phyloP scores from a whole-genome alignment of 805 yeast species.

The Metschnikowia cubensis region DNA sequence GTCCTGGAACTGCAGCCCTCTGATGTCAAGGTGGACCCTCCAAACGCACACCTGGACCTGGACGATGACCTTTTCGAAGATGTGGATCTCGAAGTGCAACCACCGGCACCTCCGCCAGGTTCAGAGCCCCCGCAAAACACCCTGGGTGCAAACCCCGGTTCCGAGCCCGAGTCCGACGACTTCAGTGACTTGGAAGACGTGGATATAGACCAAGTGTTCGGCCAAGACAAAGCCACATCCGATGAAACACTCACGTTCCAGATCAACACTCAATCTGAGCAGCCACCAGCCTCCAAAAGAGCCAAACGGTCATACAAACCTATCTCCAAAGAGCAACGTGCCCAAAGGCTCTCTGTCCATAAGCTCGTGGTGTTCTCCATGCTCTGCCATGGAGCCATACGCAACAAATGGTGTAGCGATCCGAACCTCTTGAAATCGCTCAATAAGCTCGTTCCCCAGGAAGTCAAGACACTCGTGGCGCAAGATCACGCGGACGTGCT shows the following conservation, averaged over 20 bases:
- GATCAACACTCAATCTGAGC: conserved; percentile 5
- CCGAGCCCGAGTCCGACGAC: conserved; percentile 31
- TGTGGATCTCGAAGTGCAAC: conserved; percentile 19
- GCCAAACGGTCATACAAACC: conserved; percentile 28
- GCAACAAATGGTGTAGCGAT: conserved; percentile 75
- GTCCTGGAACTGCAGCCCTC: too few species aligned
- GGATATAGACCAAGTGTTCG: conserved; percentile 18
- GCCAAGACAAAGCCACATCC: neutral
- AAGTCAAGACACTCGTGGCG: conserved; percentile 43
- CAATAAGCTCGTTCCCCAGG: conserved; percentile 44
- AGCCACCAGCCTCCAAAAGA: conserved; percentile 14
- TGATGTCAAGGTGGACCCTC: too few species aligned
- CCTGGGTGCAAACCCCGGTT: neutral
- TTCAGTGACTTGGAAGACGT: conserved; percentile 31
- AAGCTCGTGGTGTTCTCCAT: conserved; percentile 53
- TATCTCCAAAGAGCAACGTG: conserved; percentile 54
- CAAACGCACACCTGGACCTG: too few species aligned
- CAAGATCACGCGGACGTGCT: conserved; percentile 14
- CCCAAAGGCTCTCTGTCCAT: conserved; percentile 52
- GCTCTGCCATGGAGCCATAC: conserved; percentile 59
- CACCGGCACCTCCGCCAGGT: neutral
- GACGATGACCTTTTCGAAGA: conserved; percentile 6
- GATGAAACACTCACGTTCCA: conserved; percentile 17
- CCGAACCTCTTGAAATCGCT: conserved; percentile 37
- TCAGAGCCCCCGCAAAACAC: neutral